Conservation (phyloP, 805 yeast genomes). For the Candida parachauliodes region DNA sequence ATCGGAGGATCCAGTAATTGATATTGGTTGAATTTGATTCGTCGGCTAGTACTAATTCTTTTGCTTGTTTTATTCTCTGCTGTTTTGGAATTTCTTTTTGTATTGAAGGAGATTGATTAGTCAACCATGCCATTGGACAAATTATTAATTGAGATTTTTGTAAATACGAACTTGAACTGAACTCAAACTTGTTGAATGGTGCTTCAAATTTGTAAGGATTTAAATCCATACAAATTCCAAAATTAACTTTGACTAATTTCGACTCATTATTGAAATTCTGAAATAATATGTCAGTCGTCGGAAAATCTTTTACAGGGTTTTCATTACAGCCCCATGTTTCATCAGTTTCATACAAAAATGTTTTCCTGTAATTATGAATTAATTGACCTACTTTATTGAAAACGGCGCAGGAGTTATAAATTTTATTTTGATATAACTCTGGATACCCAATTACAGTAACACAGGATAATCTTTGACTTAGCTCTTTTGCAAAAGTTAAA, state of each 20-base stretch:
- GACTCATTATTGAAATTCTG: neutral
- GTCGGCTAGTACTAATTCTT: neutral
- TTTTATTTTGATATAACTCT: constrained; percentile 39
- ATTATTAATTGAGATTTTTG: constrained; percentile 54
- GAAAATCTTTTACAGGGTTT: constrained; percentile 55
- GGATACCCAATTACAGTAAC: constrained; percentile 83
- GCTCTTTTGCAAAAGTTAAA: constrained; percentile 51
- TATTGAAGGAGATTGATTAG: constrained; percentile 44
- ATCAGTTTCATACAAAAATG: constrained; percentile 75
- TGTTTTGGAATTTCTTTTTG: constrained; percentile 11
- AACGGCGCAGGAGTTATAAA: constrained; percentile 72
- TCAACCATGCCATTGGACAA: constrained; percentile 87
- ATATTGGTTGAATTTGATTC: constrained; percentile 48
- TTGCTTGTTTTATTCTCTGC: constrained; percentile 4
- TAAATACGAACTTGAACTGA: constrained; percentile 49
- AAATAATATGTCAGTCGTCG: constrained; percentile 39
- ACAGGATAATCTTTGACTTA: constrained; percentile 51
- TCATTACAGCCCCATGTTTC: constrained; percentile 76
- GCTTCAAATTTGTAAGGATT: constrained; percentile 84
- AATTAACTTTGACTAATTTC: constrained; percentile 33
- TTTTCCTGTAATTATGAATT: constrained; percentile 67
- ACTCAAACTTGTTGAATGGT: constrained; percentile 73
- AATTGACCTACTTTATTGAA: constrained; percentile 56
- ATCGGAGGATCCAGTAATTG: constrained; percentile 72
- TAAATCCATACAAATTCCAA: constrained; percentile 94